phyloP scores from a whole-genome alignment of 352 stramenopile species.

The Phytophthora pistaciae region DNA sequence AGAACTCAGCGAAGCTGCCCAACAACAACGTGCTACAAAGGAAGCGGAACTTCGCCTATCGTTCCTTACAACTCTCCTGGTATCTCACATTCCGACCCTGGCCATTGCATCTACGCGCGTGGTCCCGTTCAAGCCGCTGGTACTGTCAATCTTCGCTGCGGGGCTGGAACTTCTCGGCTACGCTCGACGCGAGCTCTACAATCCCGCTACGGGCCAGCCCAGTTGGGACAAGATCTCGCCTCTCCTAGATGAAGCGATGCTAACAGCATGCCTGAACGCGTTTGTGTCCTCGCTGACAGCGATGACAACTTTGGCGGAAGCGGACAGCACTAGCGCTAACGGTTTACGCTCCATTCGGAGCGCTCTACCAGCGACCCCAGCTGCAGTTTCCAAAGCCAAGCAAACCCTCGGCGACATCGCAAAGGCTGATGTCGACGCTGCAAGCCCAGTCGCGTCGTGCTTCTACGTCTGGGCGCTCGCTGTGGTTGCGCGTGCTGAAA shows the following conservation, averaged over 20 bases:
- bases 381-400: conserved; percentile 44
- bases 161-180: conserved; percentile 63
- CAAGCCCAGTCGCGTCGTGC: conserved; percentile 53
- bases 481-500: conserved; percentile 61
- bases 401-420: conserved; percentile 50
- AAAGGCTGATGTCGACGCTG: conserved; percentile 62
- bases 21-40: conserved; percentile 44
- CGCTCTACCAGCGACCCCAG: conserved; percentile 22
- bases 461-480: conserved; percentile 68
- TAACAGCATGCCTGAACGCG: conserved; percentile 40
- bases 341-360: conserved; percentile 25
- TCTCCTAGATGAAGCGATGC: conserved; percentile 45
- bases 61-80: conserved; percentile 62
- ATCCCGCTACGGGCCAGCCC: conserved; percentile 64
- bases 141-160: conserved; percentile 58
- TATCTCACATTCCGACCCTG: conserved; percentile 62
- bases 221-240: conserved; percentile 72
- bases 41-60: conserved; percentile 64
- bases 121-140: conserved; percentile 67
- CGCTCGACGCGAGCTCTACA: conserved; percentile 43
- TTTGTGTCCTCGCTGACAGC: conserved; percentile 37
- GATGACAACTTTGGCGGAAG: conserved; percentile 21
- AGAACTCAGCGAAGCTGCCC: conserved; percentile 33
- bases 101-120: conserved; percentile 49
- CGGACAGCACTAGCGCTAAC: conserved; percentile 22